Evolutionary conservation across 2,329 filamentous ascomycete species (phyloP).

Genomic region (Penicillium thymicola): DNA sequence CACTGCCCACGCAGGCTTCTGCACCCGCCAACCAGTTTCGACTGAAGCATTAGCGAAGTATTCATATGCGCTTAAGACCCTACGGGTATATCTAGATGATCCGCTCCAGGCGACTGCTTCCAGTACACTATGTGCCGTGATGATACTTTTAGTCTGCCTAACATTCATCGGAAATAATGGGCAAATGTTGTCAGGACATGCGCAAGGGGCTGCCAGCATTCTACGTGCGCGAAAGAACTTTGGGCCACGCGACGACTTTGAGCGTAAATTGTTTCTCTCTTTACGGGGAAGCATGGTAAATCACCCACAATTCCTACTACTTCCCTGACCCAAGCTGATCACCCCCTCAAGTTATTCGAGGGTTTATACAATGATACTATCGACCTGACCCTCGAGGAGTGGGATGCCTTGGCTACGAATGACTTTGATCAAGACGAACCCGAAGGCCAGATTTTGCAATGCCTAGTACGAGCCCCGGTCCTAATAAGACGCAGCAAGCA

Average conservation of each 20-base stretch:
- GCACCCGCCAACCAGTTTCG: conserved; percentile 15
- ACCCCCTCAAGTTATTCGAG: conserved; percentile 33
- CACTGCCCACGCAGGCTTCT: conserved; percentile 28
- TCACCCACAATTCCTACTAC: not conserved
- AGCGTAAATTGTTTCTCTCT: conserved; percentile 33
- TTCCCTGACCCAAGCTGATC: not conserved
- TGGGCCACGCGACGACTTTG: conserved; percentile 34
- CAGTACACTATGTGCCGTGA: conserved; percentile 39
- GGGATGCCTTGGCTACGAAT: conserved; percentile 32
- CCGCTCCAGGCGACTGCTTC: conserved; percentile 29
- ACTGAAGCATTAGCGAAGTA: conserved; percentile 31
- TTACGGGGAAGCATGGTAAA: conserved; percentile 38
- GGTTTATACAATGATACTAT: conserved; percentile 36
- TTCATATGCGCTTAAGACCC: conserved; percentile 26
- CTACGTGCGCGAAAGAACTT: conserved; percentile 33
- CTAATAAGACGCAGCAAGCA: conserved; percentile 29
- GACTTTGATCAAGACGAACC: conserved; percentile 26
- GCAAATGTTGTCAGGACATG: conserved; percentile 28
- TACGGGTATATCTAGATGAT: conserved; percentile 32
- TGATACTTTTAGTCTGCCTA: conserved; percentile 36
- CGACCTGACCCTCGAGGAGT: conserved; percentile 31
- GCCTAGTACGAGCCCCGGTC: conserved; percentile 29
- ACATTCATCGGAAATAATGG: conserved; percentile 21
- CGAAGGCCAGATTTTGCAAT: conserved; percentile 33
- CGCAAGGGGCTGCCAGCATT: conserved; percentile 36